phyloP scores from a whole-genome alignment of 768 basidiomycete genomes.

The Chalciporus pseudorubinellus region DNA sequence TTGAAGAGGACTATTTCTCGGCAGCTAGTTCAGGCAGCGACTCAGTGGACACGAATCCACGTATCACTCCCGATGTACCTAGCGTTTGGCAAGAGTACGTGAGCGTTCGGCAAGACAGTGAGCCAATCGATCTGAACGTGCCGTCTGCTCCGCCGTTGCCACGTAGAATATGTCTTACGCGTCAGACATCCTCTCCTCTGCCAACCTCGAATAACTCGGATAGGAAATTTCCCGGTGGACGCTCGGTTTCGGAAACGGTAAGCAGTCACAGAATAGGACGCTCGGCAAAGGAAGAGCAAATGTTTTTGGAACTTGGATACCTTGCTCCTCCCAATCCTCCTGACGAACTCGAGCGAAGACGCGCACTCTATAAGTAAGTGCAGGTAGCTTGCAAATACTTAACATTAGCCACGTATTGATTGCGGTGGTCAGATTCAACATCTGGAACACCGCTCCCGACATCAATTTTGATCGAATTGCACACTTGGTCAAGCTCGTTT shows the following conservation, averaged over 20 bases:
- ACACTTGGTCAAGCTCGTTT: slow-evolving; percentile 90
- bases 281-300: slow-evolving; percentile 64
- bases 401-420: slow-evolving; percentile 1
- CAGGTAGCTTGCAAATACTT: background rate
- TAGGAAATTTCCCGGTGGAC: slow-evolving; percentile 31
- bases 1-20: slow-evolving; percentile 33
- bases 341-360: slow-evolving; percentile 76
- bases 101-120: slow-evolving; percentile 25
- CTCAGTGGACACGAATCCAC: slow-evolving; percentile 16
- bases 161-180: slow-evolving; percentile 51
- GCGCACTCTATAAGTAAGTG: slow-evolving; percentile 80
- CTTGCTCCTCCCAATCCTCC: slow-evolving; percentile 81
- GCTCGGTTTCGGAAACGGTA: slow-evolving; percentile 33
- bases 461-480: slow-evolving; percentile 92
- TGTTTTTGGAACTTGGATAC: slow-evolving; percentile 62
- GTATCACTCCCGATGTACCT: slow-evolving; percentile 16
- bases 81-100: slow-evolving; percentile 28
- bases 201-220: slow-evolving; percentile 42
- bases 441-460: slow-evolving; percentile 84
- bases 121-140: slow-evolving; percentile 29
- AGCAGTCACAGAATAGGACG: slow-evolving; percentile 40
- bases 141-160: slow-evolving; percentile 48
- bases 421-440: slow-evolving; percentile 67
- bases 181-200: slow-evolving; percentile 65
- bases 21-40: slow-evolving; percentile 25